A percentile compares a stretch with the other conserved stretches of the same genome.
phyloP scores from a whole-genome alignment of 208 protist species.

The Leishmania gerbilli region DNA sequence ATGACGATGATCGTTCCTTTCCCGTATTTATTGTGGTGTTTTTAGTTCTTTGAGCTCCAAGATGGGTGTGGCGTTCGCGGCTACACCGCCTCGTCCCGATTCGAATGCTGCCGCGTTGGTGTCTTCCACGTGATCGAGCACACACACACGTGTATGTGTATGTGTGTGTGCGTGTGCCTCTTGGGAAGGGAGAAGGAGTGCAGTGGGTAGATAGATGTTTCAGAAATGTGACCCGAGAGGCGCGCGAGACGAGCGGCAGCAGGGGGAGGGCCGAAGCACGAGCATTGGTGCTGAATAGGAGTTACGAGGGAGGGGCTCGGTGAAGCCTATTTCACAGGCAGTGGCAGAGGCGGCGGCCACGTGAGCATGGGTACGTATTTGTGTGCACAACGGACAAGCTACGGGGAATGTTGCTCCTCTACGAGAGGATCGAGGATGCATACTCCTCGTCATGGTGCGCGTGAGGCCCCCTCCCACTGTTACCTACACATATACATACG shows the following conservation, averaged over 20 bases:
- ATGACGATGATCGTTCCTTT: neutral
- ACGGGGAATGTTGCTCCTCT: neutral
- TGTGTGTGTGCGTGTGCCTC: neutral
- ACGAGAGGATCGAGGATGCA: neutral
- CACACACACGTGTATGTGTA: neutral
- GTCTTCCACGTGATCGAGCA: neutral
- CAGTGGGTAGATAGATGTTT: too few species aligned
- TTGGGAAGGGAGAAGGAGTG: too few species aligned
- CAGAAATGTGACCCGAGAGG: too few species aligned
- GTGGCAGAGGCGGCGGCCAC: neutral
- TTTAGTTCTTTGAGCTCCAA: too few species aligned
- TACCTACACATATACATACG: neutral
- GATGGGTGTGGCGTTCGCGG: too few species aligned
- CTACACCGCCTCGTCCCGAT: too few species aligned
- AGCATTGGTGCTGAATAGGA: neutral
- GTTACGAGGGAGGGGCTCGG: neutral
- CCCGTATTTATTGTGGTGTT: neutral
- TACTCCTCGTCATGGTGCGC: neutral
- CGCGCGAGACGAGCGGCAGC: neutral
- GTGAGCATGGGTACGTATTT: neutral
- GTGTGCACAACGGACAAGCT: neutral
- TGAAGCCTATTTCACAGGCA: neutral
- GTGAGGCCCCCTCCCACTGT: neutral
- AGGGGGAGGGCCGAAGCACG: neutral
- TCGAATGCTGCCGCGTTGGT: too few species aligned